A percentile compares a stretch with the other conserved stretches of the same genome.
Conservation (phyloP, 2,329 filamentous ascomycete genomes). For the Trichocomaceae sp. region DNA sequence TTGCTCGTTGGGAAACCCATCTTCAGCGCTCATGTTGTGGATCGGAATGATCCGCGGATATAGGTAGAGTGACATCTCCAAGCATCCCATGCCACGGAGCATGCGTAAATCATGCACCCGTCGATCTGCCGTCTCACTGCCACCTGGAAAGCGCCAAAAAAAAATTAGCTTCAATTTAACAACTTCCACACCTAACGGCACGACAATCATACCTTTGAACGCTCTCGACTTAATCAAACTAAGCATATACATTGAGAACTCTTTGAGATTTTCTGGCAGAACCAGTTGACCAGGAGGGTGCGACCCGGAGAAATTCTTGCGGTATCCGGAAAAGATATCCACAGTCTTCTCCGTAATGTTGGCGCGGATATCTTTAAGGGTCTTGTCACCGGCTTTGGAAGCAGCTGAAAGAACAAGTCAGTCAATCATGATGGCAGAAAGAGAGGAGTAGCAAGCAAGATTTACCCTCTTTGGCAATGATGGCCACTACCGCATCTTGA, state of each 20-base stretch:
- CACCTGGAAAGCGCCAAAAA: slow-evolving; percentile 35
- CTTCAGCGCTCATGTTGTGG: slow-evolving; percentile 78
- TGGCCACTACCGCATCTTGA: slow-evolving; percentile 81
- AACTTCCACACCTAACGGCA: not conserved
- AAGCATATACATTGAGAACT: slow-evolving; percentile 94
- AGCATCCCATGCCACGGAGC: slow-evolving; percentile 77
- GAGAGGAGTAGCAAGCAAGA: not conserved
- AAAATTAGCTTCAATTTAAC: not conserved
- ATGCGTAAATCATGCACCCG: slow-evolving; percentile 86
- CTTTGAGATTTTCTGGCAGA: slow-evolving; percentile 90
- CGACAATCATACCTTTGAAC: slow-evolving; percentile 60
- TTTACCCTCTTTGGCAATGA: slow-evolving; percentile 77
- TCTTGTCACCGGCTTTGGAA: slow-evolving; percentile 69
- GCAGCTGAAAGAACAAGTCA: slow-evolving; percentile 48
- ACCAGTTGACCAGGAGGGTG: slow-evolving; percentile 90
- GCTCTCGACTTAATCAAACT: slow-evolving; percentile 83
- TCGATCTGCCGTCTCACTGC: slow-evolving; percentile 81
- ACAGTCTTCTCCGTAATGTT: slow-evolving; percentile 85
- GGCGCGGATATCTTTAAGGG: slow-evolving; percentile 77
- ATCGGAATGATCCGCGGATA: slow-evolving; percentile 90
- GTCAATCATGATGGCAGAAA: not conserved
- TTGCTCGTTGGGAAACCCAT: slow-evolving; percentile 89
- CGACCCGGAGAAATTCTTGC: slow-evolving; percentile 81
- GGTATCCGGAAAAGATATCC: slow-evolving; percentile 83
- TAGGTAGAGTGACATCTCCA: slow-evolving; percentile 83